Conservation (phyloP, 192 early-diverging fungal species). For the Pilobolus umbonatus region DNA sequence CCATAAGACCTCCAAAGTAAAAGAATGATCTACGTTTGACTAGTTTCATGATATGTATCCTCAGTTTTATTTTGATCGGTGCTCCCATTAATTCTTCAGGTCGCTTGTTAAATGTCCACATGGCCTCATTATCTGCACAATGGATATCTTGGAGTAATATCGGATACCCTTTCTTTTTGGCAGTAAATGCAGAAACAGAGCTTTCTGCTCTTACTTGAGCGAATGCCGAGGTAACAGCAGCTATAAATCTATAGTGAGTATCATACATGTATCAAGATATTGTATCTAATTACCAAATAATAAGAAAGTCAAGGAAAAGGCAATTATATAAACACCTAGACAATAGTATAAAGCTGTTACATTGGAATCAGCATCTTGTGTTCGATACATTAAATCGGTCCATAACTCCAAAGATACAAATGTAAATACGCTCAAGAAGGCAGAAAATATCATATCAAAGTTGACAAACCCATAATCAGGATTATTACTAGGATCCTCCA, state of each 20-base stretch:
- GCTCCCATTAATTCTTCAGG: background rate
- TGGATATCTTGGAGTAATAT: slow-evolving; percentile 6
- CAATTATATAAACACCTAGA: slow-evolving; percentile 44
- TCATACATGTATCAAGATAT: background rate
- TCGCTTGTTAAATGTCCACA: slow-evolving; percentile 20
- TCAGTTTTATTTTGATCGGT: background rate
- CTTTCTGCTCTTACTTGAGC: slow-evolving; percentile 44
- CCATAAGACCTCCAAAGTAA: slow-evolving; percentile 31
- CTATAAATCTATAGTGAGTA: slow-evolving; percentile 15
- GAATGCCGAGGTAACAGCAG: slow-evolving; percentile 55
- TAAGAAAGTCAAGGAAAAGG: slow-evolving; percentile 48
- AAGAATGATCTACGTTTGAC: slow-evolving; percentile 25
- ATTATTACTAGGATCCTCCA: slow-evolving; percentile 23
- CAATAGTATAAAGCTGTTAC: slow-evolving; percentile 44
- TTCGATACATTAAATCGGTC: slow-evolving; percentile 51
- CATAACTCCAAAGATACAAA: slow-evolving; percentile 43
- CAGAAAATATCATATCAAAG: slow-evolving; percentile 45
- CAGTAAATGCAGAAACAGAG: slow-evolving; percentile 44
- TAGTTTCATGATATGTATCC: background rate
- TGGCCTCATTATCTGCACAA: background rate
- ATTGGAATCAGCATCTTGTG: slow-evolving; percentile 44
- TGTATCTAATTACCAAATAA: slow-evolving; percentile 27
- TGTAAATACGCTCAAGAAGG: slow-evolving; percentile 46
- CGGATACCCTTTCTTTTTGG: slow-evolving; percentile 24
- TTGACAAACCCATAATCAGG: slow-evolving; percentile 33